Percentiles rank a stretch among this genome's conserved stretches.
These are phyloP conservation scores for Hippophae rhamnoides DNA, from an alignment of 306 rosid species.

Conservation along the genomic window DNA sequence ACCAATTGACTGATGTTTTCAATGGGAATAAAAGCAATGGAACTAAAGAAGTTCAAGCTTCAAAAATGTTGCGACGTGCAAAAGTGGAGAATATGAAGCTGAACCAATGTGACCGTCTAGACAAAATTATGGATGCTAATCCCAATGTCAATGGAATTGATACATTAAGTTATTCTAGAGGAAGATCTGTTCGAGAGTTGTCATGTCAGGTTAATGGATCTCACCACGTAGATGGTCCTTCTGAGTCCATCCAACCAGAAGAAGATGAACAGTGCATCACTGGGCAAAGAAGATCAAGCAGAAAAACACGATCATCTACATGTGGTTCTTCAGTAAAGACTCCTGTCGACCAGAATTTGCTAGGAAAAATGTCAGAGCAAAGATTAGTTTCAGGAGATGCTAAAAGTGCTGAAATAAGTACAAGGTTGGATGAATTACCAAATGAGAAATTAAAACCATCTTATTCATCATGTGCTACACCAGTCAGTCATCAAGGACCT, in stretches of 20 bases:
- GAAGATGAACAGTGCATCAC: constrained; percentile 24
- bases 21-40: constrained; percentile 15
- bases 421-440: constrained; percentile 28
- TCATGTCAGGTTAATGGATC: constrained; percentile 28
- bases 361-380: constrained; percentile 9
- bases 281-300: constrained; percentile 27
- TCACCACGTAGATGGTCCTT: constrained; percentile 26
- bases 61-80: constrained; percentile 18
- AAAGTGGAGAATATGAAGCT: constrained; percentile 18
- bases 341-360: constrained; percentile 17
- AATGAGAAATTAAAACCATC: constrained; percentile 33
- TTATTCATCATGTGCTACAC: constrained; percentile 39
- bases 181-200: constrained; percentile 48
- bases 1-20: constrained; percentile 7
- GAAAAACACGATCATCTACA: constrained; percentile 19
- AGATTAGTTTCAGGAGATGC: constrained; percentile 16
- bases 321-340: constrained; percentile 18
- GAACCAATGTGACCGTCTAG: constrained; percentile 21
- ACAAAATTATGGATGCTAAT: constrained; percentile 23
- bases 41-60: constrained; percentile 16
- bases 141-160: constrained; percentile 14
- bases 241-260: constrained; percentile 21
- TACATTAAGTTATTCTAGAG: constrained; percentile 27
- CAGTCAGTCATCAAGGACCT: constrained; percentile 42
- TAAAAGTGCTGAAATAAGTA: background rate